Conservation (phyloP, 805 yeast genomes). For the Candida patagonica region DNA sequence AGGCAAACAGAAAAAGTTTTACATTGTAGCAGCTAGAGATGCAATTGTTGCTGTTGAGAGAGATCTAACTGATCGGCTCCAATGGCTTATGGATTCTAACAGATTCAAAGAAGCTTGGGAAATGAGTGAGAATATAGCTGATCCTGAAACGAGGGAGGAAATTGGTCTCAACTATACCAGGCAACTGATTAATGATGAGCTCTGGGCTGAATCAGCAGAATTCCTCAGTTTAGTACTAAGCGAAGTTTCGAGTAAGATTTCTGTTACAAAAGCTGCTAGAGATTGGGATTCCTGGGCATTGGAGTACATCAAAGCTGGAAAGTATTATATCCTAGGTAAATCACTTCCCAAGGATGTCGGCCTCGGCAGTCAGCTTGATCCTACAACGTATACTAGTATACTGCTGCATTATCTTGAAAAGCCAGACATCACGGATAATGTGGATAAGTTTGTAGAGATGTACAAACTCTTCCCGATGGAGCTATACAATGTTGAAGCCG, state of each 20-base stretch:
- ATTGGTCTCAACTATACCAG: constrained; percentile 50
- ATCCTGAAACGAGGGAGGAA: constrained; percentile 40
- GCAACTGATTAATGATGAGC: constrained; percentile 26
- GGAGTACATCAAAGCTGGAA: constrained; percentile 41
- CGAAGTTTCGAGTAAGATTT: constrained; percentile 21
- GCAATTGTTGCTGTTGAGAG: constrained; percentile 67
- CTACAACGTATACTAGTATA: constrained; percentile 36
- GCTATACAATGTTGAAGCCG: constrained; percentile 38
- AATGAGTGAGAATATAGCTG: constrained; percentile 51
- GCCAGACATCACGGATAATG: constrained; percentile 27
- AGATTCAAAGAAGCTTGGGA: constrained; percentile 67
- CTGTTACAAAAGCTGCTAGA: constrained; percentile 8
- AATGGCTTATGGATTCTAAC: constrained; percentile 58
- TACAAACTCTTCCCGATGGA: constrained; percentile 49
- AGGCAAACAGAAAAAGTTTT: constrained; percentile 32
- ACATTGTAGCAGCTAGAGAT: constrained; percentile 70
- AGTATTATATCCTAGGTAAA: constrained; percentile 39
- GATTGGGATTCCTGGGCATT: constrained; percentile 63
- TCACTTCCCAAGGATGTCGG: constrained; percentile 44
- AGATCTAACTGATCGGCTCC: constrained; percentile 56
- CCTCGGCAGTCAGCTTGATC: constrained; percentile 24
- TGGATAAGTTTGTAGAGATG: constrained; percentile 32
- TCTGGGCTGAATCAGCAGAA: constrained; percentile 49
- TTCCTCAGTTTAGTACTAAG: constrained; percentile 38
- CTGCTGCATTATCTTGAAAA: constrained; percentile 38